Conservation (phyloP, 306 rosid species). For the cucumber (Cucumis sativus) region Cucumber_9930_V3 NC_026660.2:1884501-1885000, state of each 20-base stretch:
- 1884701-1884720: neutral
- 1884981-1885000: neutral
- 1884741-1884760: neutral
- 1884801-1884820: slow-evolving; percentile 22
- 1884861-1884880: slow-evolving; percentile 84
- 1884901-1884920: neutral
- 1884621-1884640: neutral
- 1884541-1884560: neutral
- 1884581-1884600: neutral
- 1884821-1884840: slow-evolving; percentile 90
- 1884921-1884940: neutral
- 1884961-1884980: neutral
- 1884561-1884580: neutral
- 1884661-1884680: neutral
- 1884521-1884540: neutral
- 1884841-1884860: slow-evolving; percentile 91
- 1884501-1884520: neutral
- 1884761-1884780: neutral
- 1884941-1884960: neutral
- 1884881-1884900: slow-evolving; percentile 69
- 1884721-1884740: neutral
- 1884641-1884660: neutral
- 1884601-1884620: neutral
- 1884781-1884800: neutral
- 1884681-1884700: neutral